These are phyloP conservation scores for Solanum bulbocastanum DNA, from an alignment of 257 asterid genomes.

Conservation along the genomic window DNA sequence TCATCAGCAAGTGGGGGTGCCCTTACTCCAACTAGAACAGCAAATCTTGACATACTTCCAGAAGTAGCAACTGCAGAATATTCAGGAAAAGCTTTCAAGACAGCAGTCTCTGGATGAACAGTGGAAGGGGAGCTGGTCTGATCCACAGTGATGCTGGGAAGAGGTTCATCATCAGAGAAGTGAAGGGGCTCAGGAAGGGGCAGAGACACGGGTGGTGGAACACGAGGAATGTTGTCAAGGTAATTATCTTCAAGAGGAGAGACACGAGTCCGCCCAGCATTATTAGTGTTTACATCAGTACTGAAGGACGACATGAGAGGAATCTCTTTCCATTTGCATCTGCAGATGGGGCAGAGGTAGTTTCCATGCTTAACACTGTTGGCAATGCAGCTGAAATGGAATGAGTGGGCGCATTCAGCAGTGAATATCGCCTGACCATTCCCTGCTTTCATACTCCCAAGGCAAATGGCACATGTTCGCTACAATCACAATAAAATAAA, in stretches of 20 bases:
- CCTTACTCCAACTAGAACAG: conserved; percentile 28
- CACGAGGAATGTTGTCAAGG: background rate
- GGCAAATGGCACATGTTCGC: conserved; percentile 29
- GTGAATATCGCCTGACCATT: conserved; percentile 30
- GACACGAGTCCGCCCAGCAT: conserved; percentile 7
- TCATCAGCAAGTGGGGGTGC: conserved; percentile 18
- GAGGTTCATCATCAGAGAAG: conserved; percentile 28
- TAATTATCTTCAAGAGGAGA: conserved; percentile 5
- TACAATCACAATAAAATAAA: background rate
- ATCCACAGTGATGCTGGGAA: background rate
- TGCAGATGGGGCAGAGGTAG: conserved; percentile 26
- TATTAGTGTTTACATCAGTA: background rate
- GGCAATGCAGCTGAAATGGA: conserved; percentile 27
- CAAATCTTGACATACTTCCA: conserved; percentile 8
- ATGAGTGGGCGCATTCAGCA: conserved; percentile 30
- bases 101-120: background rate
- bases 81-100: conserved; percentile 15
- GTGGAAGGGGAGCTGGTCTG: background rate
- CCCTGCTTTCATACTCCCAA: conserved; percentile 14
- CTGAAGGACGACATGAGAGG: conserved; percentile 9
- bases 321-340: conserved; percentile 23
- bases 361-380: conserved; percentile 25
- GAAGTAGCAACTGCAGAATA: conserved; percentile 19
- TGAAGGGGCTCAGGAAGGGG: background rate
- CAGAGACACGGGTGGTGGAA: background rate